Conservation (phyloP, 257 asterid species). For the Plantago elongata region DNA sequence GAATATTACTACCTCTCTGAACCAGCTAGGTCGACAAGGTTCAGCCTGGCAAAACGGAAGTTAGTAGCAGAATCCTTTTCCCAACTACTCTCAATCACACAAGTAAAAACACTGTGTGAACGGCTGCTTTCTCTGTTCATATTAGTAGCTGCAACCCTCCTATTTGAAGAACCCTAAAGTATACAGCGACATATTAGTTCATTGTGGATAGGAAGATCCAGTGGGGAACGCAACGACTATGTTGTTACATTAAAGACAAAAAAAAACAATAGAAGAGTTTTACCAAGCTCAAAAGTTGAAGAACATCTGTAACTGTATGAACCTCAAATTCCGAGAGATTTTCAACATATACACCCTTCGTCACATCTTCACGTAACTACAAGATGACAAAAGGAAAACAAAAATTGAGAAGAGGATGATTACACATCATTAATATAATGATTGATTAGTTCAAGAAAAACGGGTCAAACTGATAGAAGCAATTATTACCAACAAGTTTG, state of each 20-base stretch:
- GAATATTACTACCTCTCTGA: constrained; percentile 68
- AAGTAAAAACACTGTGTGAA: constrained; percentile 93
- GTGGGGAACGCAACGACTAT: too few relatives aligned
- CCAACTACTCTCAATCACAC: constrained; percentile 96
- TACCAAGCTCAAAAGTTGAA: constrained; percentile 88
- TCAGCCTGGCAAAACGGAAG: constrained; percentile 87
- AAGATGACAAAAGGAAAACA: constrained; percentile 6
- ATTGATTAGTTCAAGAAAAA: constrained; percentile 8
- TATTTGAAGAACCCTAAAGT: constrained; percentile 76
- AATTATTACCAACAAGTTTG: constrained; percentile 75
- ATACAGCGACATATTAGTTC: constrained; percentile 19
- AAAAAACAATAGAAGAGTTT: background rate
- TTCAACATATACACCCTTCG: constrained; percentile 88
- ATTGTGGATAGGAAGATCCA: constrained; percentile 12
- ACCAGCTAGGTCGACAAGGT: constrained; percentile 99
- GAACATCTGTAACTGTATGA: constrained; percentile 80
- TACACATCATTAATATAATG: constrained; percentile 5
- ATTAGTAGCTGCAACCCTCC: constrained; percentile 92
- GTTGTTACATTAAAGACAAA: background rate
- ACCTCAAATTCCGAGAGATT: constrained; percentile 92
- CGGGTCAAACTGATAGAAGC: constrained; percentile 15
- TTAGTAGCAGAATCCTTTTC: constrained; percentile 81
- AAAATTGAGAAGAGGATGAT: constrained; percentile 16
- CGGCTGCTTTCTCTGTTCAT: constrained; percentile 99
- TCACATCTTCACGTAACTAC: constrained; percentile 86